Base-by-base conservation (phyloP, 2,329 filamentous ascomycete species). In the Coniochaeta ligniaria region DNA sequence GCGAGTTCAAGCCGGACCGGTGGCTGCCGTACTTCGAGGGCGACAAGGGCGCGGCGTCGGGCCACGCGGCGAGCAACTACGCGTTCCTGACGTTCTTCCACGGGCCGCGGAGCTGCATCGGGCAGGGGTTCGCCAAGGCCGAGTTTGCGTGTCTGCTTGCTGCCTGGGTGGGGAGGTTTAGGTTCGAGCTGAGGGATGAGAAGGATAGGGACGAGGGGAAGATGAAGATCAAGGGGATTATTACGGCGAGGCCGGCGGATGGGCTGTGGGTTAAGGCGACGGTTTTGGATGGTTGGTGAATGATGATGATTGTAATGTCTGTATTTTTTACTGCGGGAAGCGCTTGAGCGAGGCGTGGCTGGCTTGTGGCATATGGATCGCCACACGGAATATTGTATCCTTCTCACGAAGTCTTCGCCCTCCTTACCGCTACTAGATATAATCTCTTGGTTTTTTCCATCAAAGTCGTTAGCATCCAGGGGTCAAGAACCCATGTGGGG, bases 71-170 rank as follows among this genome's bases (percentile, higher is more conserved):
- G 17, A 91, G 82, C 65, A 95, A 94, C 73, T 96, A 89, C 71
- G 83, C 87, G 0, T 87, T 89, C 67, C 71, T 94, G 74, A 94
- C 91, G 0, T 96, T 96, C 74, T 73, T 96, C 61, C 91, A 96
- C 71, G 93, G 93, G 0, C 92, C 92, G 1, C 79, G 92, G 59
- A 90, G 88, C 69, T 96, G 93, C 70, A 96, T 96, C 66, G 93
- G 92, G 0, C 83, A 87, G 72, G 80, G 80, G 2, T 96, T 96
- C 74, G 90, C 93, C 0, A 88, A 86, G 70, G 85, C 88, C 0
- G 94, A 97, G 78, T 90, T 96, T 73, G 91, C 91, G 9, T 94
- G 89, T 70, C 75, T 97, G 63, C 71, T 97, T 55, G 92, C 92
- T 24, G 82, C 84, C 9, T 86, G 90, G 80, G 82, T 94, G 4